A percentile compares a stretch with the other conserved stretches of the same genome.
These are phyloP conservation scores for Aspergillus uvarum DNA, from an alignment of 2,329 filamentous ascomycete genomes.

Conservation along the genomic window DNA sequence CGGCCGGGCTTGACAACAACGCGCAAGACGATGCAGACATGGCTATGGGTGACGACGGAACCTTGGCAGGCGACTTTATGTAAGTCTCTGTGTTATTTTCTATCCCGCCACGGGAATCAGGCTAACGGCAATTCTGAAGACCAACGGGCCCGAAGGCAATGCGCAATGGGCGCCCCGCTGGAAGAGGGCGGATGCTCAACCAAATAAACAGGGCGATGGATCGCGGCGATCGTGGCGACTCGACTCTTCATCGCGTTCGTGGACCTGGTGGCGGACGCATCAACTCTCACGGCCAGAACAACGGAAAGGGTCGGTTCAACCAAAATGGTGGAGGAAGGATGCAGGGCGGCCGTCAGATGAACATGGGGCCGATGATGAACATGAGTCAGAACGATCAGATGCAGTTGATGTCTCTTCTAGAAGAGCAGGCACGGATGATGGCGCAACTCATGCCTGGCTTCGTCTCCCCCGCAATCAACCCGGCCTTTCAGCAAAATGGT, in stretches of 20 bases:
- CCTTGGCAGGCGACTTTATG: conserved; percentile 40
- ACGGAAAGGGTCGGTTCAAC: conserved; percentile 66
- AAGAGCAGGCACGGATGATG: conserved; percentile 87
- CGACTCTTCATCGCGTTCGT: conserved; percentile 77
- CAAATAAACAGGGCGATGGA: conserved; percentile 84
- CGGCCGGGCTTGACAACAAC: conserved; percentile 24
- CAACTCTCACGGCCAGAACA: conserved; percentile 70
- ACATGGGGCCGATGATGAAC: conserved; percentile 47
- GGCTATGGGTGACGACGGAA: conserved; percentile 65
- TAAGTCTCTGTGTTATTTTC: conserved; percentile 24
- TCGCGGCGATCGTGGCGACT: conserved; percentile 72
- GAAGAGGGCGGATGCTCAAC: conserved; percentile 78
- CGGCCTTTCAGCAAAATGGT: conserved; percentile 52
- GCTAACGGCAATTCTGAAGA: conserved; percentile 54
- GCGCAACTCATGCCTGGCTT: conserved; percentile 64
- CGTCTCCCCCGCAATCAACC: conserved; percentile 54
- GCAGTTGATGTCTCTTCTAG: conserved; percentile 72
- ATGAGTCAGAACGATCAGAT: conserved; percentile 70
- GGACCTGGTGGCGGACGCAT: conserved; percentile 74
- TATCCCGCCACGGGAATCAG: neutral
- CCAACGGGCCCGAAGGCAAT: conserved; percentile 94
- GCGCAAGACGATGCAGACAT: conserved; percentile 73
- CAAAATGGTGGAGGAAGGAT: conserved; percentile 43
- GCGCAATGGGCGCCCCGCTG: conserved; percentile 68
- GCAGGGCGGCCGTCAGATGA: conserved; percentile 49